Evolutionary conservation across 176 grass and related monocot species (phyloP).

Genomic region (Carex littledalei): DNA sequence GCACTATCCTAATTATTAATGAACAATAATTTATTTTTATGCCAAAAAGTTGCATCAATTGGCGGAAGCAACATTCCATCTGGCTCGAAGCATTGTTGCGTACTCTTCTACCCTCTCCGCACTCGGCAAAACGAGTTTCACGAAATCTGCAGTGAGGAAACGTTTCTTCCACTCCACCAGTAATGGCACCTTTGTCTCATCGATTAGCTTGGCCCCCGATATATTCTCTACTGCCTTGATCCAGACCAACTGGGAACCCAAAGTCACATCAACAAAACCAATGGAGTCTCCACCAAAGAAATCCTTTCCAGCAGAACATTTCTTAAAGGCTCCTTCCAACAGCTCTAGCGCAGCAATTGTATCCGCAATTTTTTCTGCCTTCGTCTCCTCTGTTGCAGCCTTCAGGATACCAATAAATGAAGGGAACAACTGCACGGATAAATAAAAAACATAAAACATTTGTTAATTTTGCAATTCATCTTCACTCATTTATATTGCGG

Average conservation of each 20-base stretch:
- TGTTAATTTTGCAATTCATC: too few relatives aligned
- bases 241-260: constrained; percentile 22
- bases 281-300: constrained; percentile 36
- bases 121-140: constrained; percentile 24
- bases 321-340: constrained; percentile 28
- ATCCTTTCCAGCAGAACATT: constrained; percentile 18
- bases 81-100: background rate
- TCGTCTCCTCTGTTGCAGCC: constrained; percentile 12
- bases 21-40: background rate
- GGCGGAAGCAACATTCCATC: background rate
- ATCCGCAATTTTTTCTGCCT: background rate
- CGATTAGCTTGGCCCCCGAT: constrained; percentile 12
- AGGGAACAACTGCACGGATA: background rate
- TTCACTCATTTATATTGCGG: background rate
- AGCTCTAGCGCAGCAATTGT: background rate
- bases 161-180: constrained; percentile 25
- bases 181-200: constrained; percentile 28
- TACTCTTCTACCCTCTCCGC: constrained; percentile 28
- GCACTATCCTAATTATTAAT: background rate
- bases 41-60: background rate
- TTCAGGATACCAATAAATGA: constrained; percentile 27
- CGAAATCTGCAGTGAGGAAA: constrained; percentile 18
- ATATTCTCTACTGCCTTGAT: constrained; percentile 22
- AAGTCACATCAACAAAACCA: constrained; percentile 30
- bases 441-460: too few relatives aligned